Base-by-base conservation (phyloP, 495 filamentous ascomycete genomes). In the Aspergillus funiculosus region DNA sequence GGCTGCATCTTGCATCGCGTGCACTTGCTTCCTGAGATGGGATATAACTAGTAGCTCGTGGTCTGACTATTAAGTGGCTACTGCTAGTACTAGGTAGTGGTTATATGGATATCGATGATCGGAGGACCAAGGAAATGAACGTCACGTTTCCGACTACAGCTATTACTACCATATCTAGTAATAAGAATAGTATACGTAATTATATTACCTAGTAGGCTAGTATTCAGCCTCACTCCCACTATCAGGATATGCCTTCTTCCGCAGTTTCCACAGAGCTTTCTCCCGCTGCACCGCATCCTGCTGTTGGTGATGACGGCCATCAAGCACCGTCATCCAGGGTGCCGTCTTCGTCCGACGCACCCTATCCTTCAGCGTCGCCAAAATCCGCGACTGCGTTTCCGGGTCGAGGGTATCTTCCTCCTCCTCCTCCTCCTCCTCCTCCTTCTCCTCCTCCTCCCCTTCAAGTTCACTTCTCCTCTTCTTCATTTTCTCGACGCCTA, bases 291-390 rank as follows among this genome's bases (percentile, higher is more conserved):
- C 59, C 19, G 56, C 57, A 38, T 66, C 67, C 19, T 63, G 59
- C 20, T 60, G 62, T 24, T 54, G 51, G 2, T 59, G 52, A 27
- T 63, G 62, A 21, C 61, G 54, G 36, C 67, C 67, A 31, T 73
- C 69, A 20, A 69, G 55, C 17, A 73, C 70, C 17, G 56, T 71
- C 68, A 72, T 68, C 61, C 63, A 73, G n/a, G 70, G 70, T 21
- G 68, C 64, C 29, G 65, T 62, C 41, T 67, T 69, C 6, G 67
- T 67, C 3, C 66, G 61, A 1, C 60, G 59, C 2, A 72, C 56
- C 4, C 70, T 50, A 35, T 68, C 63, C 22, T 59, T 56, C 15
- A 72, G 45, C 2, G 52, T 34, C 1, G 56, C 50, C 21, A 62
- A 53, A 6, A 57, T 51, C 14, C 59, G 41, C 8, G 48, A 47